These are phyloP conservation scores for Candida ipomoeae DNA, from an alignment of 805 yeast genomes.

Conservation along the genomic window DNA sequence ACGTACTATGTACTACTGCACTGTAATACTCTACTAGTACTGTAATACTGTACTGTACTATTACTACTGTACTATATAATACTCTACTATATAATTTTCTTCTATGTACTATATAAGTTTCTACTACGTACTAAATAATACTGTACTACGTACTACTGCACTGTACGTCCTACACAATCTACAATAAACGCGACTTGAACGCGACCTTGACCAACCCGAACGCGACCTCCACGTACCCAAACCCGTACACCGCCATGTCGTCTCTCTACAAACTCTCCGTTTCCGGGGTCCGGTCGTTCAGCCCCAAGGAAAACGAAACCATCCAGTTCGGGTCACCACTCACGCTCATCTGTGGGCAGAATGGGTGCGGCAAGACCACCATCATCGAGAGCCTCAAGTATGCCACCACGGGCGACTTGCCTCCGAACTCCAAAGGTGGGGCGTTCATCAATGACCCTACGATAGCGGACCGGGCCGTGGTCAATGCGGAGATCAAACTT, in stretches of 20 bases:
- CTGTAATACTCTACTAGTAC: too few relatives aligned
- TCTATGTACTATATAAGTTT: too few relatives aligned
- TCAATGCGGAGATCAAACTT: constrained; percentile 84
- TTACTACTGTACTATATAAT: too few relatives aligned
- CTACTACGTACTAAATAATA: too few relatives aligned
- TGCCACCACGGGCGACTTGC: constrained; percentile 92
- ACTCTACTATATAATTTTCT: too few relatives aligned
- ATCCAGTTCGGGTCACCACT: constrained; percentile 87
- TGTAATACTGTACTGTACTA: too few relatives aligned
- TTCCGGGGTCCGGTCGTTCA: constrained; percentile 88
- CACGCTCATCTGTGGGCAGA: constrained; percentile 91
- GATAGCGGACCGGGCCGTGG: constrained; percentile 67
- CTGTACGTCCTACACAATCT: too few relatives aligned
- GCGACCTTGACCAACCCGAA: too few relatives aligned
- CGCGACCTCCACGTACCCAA: background rate
- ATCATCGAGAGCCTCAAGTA: constrained; percentile 91
- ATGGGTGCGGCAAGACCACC: constrained; percentile 96
- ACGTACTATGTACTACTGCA: too few relatives aligned
- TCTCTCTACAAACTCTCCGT: constrained; percentile 46
- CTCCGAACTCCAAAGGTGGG: constrained; percentile 94
- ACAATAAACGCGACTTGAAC: too few relatives aligned
- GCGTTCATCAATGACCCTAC: constrained; percentile 95
- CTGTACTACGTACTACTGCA: too few relatives aligned
- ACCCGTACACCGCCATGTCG: constrained; percentile 27
- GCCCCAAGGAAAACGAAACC: constrained; percentile 76